phyloP scores from a whole-genome alignment of 805 yeast genomes.

The Ogataea sp. region DNA sequence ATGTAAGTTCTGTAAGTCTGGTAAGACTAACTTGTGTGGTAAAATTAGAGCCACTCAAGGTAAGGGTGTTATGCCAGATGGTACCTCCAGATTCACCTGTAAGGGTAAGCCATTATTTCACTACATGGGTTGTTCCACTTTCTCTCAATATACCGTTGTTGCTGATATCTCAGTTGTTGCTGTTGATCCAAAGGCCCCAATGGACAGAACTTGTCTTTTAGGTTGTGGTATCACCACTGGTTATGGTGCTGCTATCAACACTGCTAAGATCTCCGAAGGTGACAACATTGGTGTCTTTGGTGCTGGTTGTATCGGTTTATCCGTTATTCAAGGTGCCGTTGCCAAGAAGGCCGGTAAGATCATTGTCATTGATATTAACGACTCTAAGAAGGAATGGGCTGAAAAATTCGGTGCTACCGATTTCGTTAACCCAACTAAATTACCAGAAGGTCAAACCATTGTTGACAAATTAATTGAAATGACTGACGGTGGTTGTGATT shows the following conservation, averaged over 20 bases:
- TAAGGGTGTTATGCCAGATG: conserved; percentile 98
- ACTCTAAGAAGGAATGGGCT: conserved; percentile 80
- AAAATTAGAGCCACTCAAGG: conserved; percentile 97
- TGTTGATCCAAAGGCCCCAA: conserved; percentile 74
- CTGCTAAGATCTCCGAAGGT: conserved; percentile 85
- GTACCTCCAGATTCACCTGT: conserved; percentile 82
- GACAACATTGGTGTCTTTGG: conserved; percentile 96
- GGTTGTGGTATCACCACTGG: conserved; percentile 99
- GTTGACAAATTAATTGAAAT: conserved; percentile 77
- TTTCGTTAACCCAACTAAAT: conserved; percentile 76
- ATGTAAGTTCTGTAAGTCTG: conserved; percentile 91
- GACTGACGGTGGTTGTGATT: conserved; percentile 97
- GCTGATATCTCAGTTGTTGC: conserved; percentile 97
- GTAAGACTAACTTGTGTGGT: conserved; percentile 95
- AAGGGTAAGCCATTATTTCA: conserved; percentile 81
- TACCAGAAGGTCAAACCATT: conserved; percentile 65
- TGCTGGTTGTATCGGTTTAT: conserved; percentile 94
- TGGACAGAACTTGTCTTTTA: conserved; percentile 81
- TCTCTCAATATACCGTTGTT: conserved; percentile 95
- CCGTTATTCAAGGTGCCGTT: conserved; percentile 92
- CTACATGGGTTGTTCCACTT: conserved; percentile 98
- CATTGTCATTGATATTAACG: conserved; percentile 83
- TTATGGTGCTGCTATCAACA: conserved; percentile 92
- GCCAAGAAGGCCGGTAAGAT: conserved; percentile 73
- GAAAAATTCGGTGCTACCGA: conserved; percentile 90